Evolutionary conservation across 768 basidiomycete genomes (phyloP).

Genomic region (Suillus variegatus): DNA sequence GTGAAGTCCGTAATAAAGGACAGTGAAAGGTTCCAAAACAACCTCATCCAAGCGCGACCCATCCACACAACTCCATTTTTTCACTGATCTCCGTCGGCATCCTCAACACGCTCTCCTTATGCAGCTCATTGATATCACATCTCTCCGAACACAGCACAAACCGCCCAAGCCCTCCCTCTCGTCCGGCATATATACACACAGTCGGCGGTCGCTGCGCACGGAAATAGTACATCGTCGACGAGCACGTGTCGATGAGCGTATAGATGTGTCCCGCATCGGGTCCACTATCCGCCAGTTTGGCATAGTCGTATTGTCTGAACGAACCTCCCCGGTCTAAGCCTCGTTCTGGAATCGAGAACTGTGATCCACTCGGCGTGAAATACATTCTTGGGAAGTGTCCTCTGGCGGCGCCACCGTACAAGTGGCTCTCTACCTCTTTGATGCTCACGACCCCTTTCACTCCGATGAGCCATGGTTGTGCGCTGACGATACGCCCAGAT

Average conservation of each 20-base stretch:
- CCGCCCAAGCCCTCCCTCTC: conserved; percentile 23
- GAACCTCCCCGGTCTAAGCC: conserved; percentile 14
- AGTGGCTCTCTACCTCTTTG: conserved; percentile 9
- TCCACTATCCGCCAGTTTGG: conserved; percentile 7
- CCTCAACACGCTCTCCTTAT: conserved; percentile 22
- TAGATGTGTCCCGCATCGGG: conserved; percentile 9
- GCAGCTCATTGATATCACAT: conserved; percentile 16
- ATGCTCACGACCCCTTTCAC: conserved; percentile 20
- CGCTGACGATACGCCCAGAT: conserved; percentile 17
- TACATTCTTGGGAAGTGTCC: conserved; percentile 11
- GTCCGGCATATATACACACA: conserved; percentile 22
- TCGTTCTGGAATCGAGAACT: conserved; percentile 10
- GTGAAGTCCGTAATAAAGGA: neutral
- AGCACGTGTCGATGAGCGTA: conserved; percentile 20
- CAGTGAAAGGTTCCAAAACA: neutral
- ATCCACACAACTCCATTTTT: conserved; percentile 1
- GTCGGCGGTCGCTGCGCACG: conserved; percentile 18
- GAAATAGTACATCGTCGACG: conserved; percentile 21
- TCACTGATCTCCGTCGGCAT: conserved; percentile 16
- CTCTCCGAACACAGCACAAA: conserved; percentile 26
- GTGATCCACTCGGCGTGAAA: conserved; percentile 19
- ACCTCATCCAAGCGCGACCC: neutral
- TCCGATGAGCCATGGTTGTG: conserved; percentile 23
- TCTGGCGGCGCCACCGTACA: conserved; percentile 18
- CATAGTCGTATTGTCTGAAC: neutral